These are phyloP conservation scores for Porpolomopsis calyptriformis DNA, from an alignment of 768 basidiomycete species.

Conservation along the genomic window DNA sequence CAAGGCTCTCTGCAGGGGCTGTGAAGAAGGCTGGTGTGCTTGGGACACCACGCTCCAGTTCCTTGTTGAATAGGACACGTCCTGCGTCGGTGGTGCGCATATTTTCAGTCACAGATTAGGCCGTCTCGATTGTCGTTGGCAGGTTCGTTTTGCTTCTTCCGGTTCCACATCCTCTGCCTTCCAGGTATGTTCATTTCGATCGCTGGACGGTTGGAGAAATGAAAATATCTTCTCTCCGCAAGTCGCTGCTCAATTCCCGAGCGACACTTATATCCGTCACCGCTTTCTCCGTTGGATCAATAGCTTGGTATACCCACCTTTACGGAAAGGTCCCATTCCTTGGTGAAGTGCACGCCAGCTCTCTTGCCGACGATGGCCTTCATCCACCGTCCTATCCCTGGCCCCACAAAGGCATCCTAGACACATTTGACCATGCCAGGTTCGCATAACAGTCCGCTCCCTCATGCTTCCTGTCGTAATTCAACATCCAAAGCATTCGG, in stretches of 20 bases:
- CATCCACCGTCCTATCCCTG: constrained; percentile 84
- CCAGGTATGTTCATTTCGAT: constrained; percentile 43
- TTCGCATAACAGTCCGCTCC: constrained; percentile 29
- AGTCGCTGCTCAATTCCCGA: constrained; percentile 64
- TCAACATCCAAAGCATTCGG: constrained; percentile 56
- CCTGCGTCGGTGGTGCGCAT: constrained; percentile 36
- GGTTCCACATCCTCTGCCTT: constrained; percentile 44
- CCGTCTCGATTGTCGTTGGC: constrained; percentile 16
- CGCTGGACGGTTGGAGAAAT: background rate
- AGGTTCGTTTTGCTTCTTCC: constrained; percentile 68
- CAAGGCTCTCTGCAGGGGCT: constrained; percentile 70
- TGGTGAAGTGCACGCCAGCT: constrained; percentile 86
- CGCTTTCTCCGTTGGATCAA: constrained; percentile 71
- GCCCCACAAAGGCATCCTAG: constrained; percentile 79
- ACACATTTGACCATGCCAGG: constrained; percentile 96
- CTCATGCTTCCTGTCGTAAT: constrained; percentile 10
- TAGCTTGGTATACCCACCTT: constrained; percentile 94
- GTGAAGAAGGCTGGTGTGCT: constrained; percentile 46
- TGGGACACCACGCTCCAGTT: constrained; percentile 35
- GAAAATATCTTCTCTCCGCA: constrained; percentile 5
- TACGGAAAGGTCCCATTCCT: constrained; percentile 87
- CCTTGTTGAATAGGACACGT: constrained; percentile 33
- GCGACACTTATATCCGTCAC: constrained; percentile 67
- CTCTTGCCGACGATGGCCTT: constrained; percentile 87
- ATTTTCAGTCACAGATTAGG: constrained; percentile 6